phyloP scores from a whole-genome alignment of 257 asterid genomes.

The Lithospermum erythrorhizon region DNA sequence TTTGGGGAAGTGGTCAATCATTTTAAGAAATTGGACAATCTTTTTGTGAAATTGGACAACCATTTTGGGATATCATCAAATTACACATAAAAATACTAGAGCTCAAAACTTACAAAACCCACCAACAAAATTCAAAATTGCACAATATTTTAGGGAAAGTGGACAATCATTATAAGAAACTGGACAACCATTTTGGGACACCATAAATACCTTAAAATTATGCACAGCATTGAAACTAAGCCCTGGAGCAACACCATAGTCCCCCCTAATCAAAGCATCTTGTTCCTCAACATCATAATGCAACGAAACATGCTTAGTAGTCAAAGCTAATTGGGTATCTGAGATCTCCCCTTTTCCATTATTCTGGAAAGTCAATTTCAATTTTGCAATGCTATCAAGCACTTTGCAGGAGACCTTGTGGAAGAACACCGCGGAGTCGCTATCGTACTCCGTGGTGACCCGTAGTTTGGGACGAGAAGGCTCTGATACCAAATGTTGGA shows the following conservation, averaged over 20 bases:
- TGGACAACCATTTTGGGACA: no score
- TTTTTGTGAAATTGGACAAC: no score
- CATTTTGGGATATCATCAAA: no score
- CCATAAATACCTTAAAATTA: conserved; percentile 43
- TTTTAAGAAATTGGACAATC: no score
- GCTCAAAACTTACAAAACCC: no score
- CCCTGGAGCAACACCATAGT: conserved; percentile 45
- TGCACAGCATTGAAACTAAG: conserved; percentile 53
- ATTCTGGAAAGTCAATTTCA: conserved; percentile 61
- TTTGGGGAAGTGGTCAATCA: no score
- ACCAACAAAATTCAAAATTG: no score
- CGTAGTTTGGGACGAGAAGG: conserved; percentile 52
- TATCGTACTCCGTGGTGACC: conserved; percentile 82
- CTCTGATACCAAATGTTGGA: conserved; percentile 3
- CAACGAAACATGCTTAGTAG: conserved; percentile 53
- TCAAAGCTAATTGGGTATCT: conserved; percentile 63
- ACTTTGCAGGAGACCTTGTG: conserved; percentile 71
- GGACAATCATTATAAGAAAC: no score
- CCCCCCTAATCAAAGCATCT: conserved; percentile 65
- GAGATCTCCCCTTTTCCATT: conserved; percentile 62
- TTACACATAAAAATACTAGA: no score
- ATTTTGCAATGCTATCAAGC: conserved; percentile 55
- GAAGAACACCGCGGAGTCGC: conserved; percentile 64
- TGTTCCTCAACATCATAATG: conserved; percentile 71
- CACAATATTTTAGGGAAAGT: no score